These are phyloP conservation scores for Lagenaria siceraria DNA, from an alignment of 306 rosid genomes.

Conservation along the genomic window DNA sequence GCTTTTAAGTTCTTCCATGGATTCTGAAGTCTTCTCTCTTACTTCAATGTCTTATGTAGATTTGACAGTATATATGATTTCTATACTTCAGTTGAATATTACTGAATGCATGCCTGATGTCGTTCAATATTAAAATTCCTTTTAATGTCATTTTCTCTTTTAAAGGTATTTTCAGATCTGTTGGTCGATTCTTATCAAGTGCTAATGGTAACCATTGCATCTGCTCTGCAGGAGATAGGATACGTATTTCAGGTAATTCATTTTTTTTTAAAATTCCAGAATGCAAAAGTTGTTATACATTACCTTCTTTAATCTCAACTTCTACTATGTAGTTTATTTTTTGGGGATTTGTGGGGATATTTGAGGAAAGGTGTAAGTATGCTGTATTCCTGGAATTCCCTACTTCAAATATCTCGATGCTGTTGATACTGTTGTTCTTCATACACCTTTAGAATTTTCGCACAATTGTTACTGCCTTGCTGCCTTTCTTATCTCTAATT, in stretches of 20 bases:
- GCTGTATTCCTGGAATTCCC: neutral
- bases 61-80: neutral
- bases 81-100: neutral
- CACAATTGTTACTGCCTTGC: neutral
- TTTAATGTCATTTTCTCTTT: conserved; percentile 3
- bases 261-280: neutral
- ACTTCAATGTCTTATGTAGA: neutral
- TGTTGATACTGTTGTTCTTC: neutral
- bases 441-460: neutral
- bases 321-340: neutral
- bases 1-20: neutral
- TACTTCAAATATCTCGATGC: neutral
- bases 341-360: neutral
- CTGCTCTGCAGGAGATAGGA: conserved; percentile 74
- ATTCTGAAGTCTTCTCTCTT: neutral
- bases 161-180: conserved; percentile 76
- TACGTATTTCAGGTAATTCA: conserved; percentile 53
- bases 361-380: neutral
- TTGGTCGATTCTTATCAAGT: conserved; percentile 68
- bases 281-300: neutral
- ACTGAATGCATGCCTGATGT: neutral
- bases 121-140: neutral
- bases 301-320: neutral
- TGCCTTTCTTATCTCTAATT: neutral
- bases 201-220: conserved; percentile 63